Evolutionary conservation across 176 grass and related monocot genomes (phyloP), one percentile per base, ranked within the genome.

Genomic region (Ananas comosus): DNA sequence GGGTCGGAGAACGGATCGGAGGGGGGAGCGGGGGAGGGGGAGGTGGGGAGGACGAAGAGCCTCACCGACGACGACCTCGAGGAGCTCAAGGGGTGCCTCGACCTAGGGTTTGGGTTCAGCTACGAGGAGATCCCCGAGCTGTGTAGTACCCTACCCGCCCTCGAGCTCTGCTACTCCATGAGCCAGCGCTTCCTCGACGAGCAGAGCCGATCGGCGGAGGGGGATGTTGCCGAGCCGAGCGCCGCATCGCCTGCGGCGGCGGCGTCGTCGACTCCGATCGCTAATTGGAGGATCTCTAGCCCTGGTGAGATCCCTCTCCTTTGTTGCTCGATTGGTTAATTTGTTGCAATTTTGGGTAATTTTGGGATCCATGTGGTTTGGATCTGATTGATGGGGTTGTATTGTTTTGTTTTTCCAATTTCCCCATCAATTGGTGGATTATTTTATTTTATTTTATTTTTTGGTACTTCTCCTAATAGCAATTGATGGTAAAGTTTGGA

Each of bases 281-380:
- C 77, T 11, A 79, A 79, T 79, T 79, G 77, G 77, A 79, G 71
- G 77, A 79, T 79, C 47, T 79, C 77, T 72, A 72, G 77, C 16
- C 77, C 77, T 51, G 77, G 77, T 79, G 24, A 65, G 65, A 16
- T 18, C 33, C 5, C 33, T 7, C 33, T 6, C 2, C 56, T 21
- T 22, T 7, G 21, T 61, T 61, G 17, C 21, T 61, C 1, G 56
- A 61, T 61, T 10, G 56, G 17, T 61, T 61, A 22, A 10, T 61
- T n/a, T 42, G 33, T 42, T 7, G 33, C 33, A 42, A 6, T 42
- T 42, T 7, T 42, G 5, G 33, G 5, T 7, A 42, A 42, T 42
- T 42, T 42, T 42, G 33, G 33, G 33, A 42, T 42, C 33, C 33
- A 6, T 42, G 33, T 5, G 4, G 33, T 42, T 42, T 42, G 33